Evolutionary conservation across 1,284 basidiomycete species (phyloP).

Genomic region (Rhizopogon parksii): DNA sequence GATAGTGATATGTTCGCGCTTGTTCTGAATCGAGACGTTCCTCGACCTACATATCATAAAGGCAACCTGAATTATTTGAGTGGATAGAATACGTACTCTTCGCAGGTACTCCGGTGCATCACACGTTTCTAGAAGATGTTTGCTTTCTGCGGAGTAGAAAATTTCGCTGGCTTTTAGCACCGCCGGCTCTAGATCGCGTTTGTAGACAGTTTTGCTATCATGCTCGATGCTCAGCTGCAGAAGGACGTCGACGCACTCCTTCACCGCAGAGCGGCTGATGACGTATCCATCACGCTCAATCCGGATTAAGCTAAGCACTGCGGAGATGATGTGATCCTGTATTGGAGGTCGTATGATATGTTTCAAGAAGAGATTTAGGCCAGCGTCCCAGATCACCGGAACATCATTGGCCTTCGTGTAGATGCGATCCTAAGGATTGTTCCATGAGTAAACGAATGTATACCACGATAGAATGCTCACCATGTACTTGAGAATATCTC

Average conservation of each 20-base stretch:
- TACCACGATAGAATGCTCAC: conserved; percentile 39
- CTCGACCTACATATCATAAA: conserved; percentile 61
- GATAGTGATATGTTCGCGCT: conserved; percentile 83
- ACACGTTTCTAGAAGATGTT: conserved; percentile 62
- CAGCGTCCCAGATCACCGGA: conserved; percentile 78
- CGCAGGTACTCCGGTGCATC: conserved; percentile 81
- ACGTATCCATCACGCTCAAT: conserved; percentile 89
- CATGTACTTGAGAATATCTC: conserved; percentile 95
- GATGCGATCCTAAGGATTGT: conserved; percentile 71
- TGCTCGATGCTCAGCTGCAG: conserved; percentile 55
- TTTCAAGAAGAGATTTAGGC: conserved; percentile 78
- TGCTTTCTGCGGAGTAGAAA: conserved; percentile 80
- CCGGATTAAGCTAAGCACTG: conserved; percentile 82
- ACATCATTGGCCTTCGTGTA: conserved; percentile 69
- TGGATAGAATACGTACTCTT: conserved; percentile 45
- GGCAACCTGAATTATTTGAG: conserved; percentile 9
- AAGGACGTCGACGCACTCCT: conserved; percentile 87
- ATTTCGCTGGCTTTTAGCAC: conserved; percentile 72
- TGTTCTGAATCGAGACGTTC: conserved; percentile 80
- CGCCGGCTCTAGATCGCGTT: conserved; percentile 78
- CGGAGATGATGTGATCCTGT: conserved; percentile 73
- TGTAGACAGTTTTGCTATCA: conserved; percentile 67
- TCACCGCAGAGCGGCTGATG: conserved; percentile 88
- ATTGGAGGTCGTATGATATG: conserved; percentile 84
- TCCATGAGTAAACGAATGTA: conserved; percentile 13